A percentile compares a stretch with the other conserved stretches of the same genome.
Conservation (phyloP, 2,329 filamentous ascomycete genomes). For the Cercospora berteroae region DNA sequence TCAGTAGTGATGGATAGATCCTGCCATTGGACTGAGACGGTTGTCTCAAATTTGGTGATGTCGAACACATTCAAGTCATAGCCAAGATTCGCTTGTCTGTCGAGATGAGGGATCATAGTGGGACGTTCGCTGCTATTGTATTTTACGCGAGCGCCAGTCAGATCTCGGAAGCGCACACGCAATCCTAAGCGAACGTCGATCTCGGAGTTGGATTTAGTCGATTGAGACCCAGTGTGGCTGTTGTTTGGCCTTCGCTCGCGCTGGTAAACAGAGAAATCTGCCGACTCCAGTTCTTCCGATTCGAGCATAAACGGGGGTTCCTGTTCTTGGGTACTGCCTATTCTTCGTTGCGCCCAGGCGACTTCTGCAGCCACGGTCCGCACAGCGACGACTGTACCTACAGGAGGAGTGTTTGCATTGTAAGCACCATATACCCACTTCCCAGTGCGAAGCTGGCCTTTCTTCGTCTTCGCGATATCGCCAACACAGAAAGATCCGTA, state of each 20-base stretch:
- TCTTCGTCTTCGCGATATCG: conserved; percentile 53
- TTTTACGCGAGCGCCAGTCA: conserved; percentile 51
- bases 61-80: conserved; percentile 60
- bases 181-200: conserved; percentile 34
- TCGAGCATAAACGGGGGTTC: conserved; percentile 34
- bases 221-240: neutral
- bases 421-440: conserved; percentile 55
- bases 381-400: conserved; percentile 55
- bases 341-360: conserved; percentile 51
- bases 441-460: conserved; percentile 52
- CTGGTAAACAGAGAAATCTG: conserved; percentile 47
- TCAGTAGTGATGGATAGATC: conserved; percentile 53
- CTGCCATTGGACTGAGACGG: conserved; percentile 59
- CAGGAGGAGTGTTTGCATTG: conserved; percentile 48
- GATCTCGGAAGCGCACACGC: conserved; percentile 56
- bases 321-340: conserved; percentile 26
- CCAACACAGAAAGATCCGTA: conserved; percentile 43
- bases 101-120: conserved; percentile 46
- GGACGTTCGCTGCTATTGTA: conserved; percentile 46
- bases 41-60: conserved; percentile 50
- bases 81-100: conserved; percentile 50
- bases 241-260: conserved; percentile 28
- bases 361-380: conserved; percentile 48
- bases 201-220: conserved; percentile 37
- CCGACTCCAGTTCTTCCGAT: conserved; percentile 44